Evolutionary conservation across 495 filamentous ascomycete species (phyloP), one percentile per base, ranked within the genome.

Genomic region (Hypoxylon lienhwacheense): DNA sequence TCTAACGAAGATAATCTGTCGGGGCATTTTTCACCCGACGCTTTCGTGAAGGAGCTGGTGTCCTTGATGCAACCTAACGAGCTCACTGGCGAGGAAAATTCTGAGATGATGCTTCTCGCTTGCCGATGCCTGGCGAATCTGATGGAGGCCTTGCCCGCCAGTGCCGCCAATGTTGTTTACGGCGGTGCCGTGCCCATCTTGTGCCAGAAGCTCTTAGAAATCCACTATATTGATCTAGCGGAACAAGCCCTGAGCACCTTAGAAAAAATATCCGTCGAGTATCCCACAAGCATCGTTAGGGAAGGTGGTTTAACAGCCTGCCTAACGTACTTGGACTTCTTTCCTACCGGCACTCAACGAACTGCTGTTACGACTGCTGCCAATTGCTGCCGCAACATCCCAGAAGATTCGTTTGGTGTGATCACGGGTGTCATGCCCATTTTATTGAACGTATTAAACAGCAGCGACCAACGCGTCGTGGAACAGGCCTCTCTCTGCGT

Each of bases 1-100:
- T 96, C 91, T 4, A 97, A 92, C 48, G 95, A 97, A 66, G 95
- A 99, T 64, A 97, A 95, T 54, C 79, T 99, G 12, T 91, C 91
- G 10, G 95, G 95, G 14, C 88, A 97, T 61, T 97, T 99, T 72
- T 89, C 88, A 4, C 90, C 92, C 1, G 95, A 99, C 71, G 80
- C 85, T 11, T 97, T 93, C 60, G 89, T 97, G 43, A 97, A 97
- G 72, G 95, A 99, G 66, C 77, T 99, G 50, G 90, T 97, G 20
- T 70, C 79, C 1, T 73, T 99, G 59, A 97, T 99, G 93, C 86
- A 95, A 57, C 90, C 92, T 0, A 85, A 84, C 65, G 87, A 92
- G 20, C 81, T 85, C 35, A 81, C 82, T 41, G 90, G 89, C 14
- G 89, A 91, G 59, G 90, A 95, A 67, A 96, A 96, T 64, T 87